Evolutionary conservation across 148 eudicot genomes (phyloP), one percentile per base, ranked within the genome.

Genomic region (Bassia scoparia): DNA sequence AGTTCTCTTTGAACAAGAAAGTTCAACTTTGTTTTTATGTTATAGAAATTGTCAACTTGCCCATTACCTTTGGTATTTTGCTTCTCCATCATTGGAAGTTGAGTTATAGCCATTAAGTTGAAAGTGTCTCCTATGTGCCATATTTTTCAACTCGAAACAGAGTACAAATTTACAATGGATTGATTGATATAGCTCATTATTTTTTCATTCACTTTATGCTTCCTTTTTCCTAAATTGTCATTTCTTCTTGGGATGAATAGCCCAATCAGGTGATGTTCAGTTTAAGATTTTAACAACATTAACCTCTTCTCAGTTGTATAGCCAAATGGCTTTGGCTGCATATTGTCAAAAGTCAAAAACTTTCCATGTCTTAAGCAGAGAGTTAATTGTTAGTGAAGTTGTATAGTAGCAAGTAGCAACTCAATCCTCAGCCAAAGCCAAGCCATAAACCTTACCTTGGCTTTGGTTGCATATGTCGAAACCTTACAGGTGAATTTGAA

Each of bases 291-390:
- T 35, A 7, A 61, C n/a, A 9, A 31, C 10, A 61, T 30, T 7
- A 33, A 24, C 41, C 66, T 20, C 37, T 17, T 58, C 30, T 14
- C 30, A 13, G 3, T 58, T 58, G 34, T 61, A 14, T 61, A n/a
- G 65, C 6, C 29, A 3, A 6, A 14, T 8, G 46, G 13, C 14
- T n/a, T n/a, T n/a, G 61, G 2, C 35, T 59, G 63, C 65, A 61
- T 18, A 61, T 29, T n/a, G n/a, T n/a, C n/a, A n/a, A n/a, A n/a
- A n/a, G 8, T 9, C 15, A 20, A 34, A 34, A 34, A 44, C 67
- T 63, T 63, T 20, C 27, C 26, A 63, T 63, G 46, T 63, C 41
- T 61, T 34, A 63, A 27, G 27, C 67, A 63, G 26, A 63, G n/a
- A 8, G 24, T 35, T 30, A 17, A 30, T 41, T 8, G 26, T n/a